phyloP scores from a whole-genome alignment of 306 rosid species.

The Arachis stenosperma region DNA sequence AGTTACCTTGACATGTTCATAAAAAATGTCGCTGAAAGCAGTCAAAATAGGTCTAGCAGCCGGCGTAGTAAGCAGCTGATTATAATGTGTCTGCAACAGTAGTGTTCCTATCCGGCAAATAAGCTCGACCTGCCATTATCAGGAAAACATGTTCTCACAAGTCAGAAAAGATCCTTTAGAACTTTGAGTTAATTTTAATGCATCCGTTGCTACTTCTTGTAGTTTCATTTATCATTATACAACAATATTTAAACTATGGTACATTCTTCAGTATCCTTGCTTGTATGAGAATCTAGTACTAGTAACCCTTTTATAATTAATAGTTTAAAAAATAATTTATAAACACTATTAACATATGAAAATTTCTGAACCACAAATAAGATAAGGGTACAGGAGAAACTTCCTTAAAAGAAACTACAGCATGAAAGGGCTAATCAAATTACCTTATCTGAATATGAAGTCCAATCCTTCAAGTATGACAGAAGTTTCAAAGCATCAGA shows the following conservation, averaged over 20 bases:
- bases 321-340: too few species aligned
- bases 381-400: too few species aligned
- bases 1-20: constrained; percentile 78
- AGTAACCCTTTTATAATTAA: too few species aligned
- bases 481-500: constrained; percentile 86
- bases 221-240: not conserved
- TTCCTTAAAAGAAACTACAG: constrained; percentile 6
- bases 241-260: not conserved
- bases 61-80: constrained; percentile 80
- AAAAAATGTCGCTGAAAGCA: constrained; percentile 64
- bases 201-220: not conserved
- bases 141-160: constrained; percentile 11
- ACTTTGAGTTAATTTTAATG: not conserved
- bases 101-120: constrained; percentile 76
- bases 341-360: too few species aligned
- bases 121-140: constrained; percentile 80
- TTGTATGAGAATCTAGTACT: too few species aligned
- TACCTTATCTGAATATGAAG: constrained; percentile 85
- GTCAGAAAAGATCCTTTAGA: not conserved
- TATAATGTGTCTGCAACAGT: constrained; percentile 72
- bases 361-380: too few species aligned
- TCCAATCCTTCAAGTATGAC: constrained; percentile 86
- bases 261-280: too few species aligned
- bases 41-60: constrained; percentile 75
- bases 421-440: constrained; percentile 10